Evolutionary conservation across 2,329 filamentous ascomycete species (phyloP), one percentile per base, ranked within the genome.

Genomic region (Botrytis aclada): DNA sequence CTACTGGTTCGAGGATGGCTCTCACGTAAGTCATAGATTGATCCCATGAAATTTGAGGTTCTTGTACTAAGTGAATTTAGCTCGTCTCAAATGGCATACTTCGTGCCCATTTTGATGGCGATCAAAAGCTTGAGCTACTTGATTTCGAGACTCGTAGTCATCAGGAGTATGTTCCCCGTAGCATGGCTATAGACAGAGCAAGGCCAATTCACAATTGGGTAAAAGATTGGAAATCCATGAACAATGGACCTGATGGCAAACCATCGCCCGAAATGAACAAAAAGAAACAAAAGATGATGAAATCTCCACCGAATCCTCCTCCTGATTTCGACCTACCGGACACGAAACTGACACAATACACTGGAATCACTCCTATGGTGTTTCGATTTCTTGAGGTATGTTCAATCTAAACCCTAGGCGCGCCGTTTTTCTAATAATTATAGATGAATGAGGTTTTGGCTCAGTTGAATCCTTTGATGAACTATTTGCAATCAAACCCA

Each of bases 1-100:
- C 8, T 97, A 97, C 81, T 97, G 93, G 88, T 98, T 95, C 79
- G 89, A 92, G 69, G 93, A 92, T 75, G 92, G 91, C 70, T 92
- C 92, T 74, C 94, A 96, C 80, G 93, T 95, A 86, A 82, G 89
- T 85, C 64, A n/a, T 51, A 20, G 45, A 29, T 9, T 32, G 25
- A 70, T 41, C 14, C 41, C 54, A 34, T 20, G 32, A 14, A 58
- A 20, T 34, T 3, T 61, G 37, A 43, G 18, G 63, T 56, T 8
- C 45, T 70, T 16, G 10, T 75, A 64, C 80, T 84, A 72, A 84
- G 77, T 39, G 62, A 37, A 34, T 14, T 34, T 75, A 95, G 91
- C 85, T 97, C 56, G 89, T 97, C 67, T 90, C 92, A 16, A 89
- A 86, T n/a, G 95, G 95, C 61, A 89, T 87, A 7, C 84, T 98